phyloP scores from a whole-genome alignment of 305 asterid species.

The Salvia sclarea region DNA sequence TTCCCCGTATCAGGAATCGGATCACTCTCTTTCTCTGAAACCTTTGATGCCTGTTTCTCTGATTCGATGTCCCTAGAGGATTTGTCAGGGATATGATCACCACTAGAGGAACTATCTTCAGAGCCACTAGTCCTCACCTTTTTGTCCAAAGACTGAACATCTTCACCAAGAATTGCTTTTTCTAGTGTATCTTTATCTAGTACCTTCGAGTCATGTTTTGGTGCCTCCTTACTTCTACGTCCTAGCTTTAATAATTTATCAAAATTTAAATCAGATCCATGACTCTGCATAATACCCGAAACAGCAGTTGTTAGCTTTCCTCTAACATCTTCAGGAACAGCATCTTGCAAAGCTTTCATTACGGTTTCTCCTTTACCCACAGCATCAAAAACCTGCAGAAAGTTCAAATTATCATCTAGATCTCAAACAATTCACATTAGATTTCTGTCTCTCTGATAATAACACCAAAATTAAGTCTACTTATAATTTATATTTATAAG shows the following conservation, averaged over 20 bases:
- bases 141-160: conserved; percentile 41
- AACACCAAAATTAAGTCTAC: neutral
- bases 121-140: conserved; percentile 37
- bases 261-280: conserved; percentile 56
- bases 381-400: conserved; percentile 79
- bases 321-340: conserved; percentile 96
- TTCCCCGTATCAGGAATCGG: conserved; percentile 40
- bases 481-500: neutral
- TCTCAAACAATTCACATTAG: conserved; percentile 17
- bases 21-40: conserved; percentile 40
- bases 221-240: conserved; percentile 45
- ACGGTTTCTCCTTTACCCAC: conserved; percentile 88
- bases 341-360: conserved; percentile 91
- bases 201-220: conserved; percentile 46
- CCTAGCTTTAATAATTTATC: conserved; percentile 49
- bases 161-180: conserved; percentile 39
- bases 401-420: conserved; percentile 22
- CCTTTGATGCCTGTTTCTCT: conserved; percentile 50
- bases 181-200: conserved; percentile 34
- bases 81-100: conserved; percentile 44
- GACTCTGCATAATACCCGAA: conserved; percentile 66
- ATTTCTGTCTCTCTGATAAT: conserved; percentile 5
- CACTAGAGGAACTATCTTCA: conserved; percentile 40
- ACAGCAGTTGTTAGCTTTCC: conserved; percentile 79
- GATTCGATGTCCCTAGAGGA: conserved; percentile 41